Base-by-base conservation (phyloP, 2,329 filamentous ascomycete genomes). In the Aspergillaceae sp. region DNA sequence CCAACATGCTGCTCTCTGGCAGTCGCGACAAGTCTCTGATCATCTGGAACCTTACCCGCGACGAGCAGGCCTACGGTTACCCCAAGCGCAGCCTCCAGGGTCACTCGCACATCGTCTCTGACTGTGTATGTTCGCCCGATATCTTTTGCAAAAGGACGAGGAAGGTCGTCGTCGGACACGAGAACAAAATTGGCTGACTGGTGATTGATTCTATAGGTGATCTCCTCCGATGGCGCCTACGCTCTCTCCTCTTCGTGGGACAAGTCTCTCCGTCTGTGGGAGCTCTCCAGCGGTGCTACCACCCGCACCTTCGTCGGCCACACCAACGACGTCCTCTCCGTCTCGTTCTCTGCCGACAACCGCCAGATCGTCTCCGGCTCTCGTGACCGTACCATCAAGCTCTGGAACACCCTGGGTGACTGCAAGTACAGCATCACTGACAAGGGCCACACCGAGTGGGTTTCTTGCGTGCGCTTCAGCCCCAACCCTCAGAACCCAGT, bases 351-450 rank as follows among this genome's bases (percentile, higher is more conserved):
- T 66, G 92, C 92, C 83, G 92, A 98, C 82, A 97, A 97, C 87
- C 87, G 92, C 72, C 92, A 97, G 82, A 97, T 98, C 75, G 92
- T 97, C 67, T 97, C 92, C 60, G 92, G 90, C 61, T 97, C 92
- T 58, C 90, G 92, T 74, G 92, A 98, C 81, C 86, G 89, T 73
- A 88, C 87, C 69, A 97, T 98, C 83, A 98, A 97, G 87, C 85
- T 98, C 67, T 98, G 92, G 92, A 98, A 98, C 83, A 98, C 92
- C 65, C 88, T 98, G 60, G 92, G 92, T 77, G 92, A 98, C 84
- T 98, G 92, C 90, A 98, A 98, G 83, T 98, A 84, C 85, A 98
- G 91, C 79, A 97, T 98, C 81, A 94, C 88, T 76, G 92, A 98
- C 73, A 98, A 98, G 86, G 92, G 92, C 72, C 92, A 98, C 83